Percentiles rank a stretch among this genome's conserved stretches.
Evolutionary conservation across 163 green algal species (phyloP).

Genomic region (Prototheca cutis): DNA sequence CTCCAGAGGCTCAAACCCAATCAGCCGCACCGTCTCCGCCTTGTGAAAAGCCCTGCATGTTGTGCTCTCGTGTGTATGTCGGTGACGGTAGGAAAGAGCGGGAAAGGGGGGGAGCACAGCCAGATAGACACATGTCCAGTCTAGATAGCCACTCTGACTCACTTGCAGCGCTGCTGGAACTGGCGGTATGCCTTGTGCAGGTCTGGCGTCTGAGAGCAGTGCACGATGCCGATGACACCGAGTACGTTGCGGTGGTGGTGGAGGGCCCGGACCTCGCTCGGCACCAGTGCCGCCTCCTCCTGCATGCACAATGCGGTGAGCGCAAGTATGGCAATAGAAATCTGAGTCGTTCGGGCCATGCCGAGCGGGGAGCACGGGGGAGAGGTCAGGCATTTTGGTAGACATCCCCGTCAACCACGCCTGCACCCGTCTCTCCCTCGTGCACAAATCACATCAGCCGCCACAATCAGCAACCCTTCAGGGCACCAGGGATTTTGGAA

Average conservation of each 20-base stretch:
- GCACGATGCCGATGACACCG: constrained; percentile 58
- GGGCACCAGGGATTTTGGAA: too few species aligned
- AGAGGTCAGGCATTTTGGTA: too few species aligned
- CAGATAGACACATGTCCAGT: too few species aligned
- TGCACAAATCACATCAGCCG: too few species aligned
- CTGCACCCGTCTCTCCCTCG: too few species aligned
- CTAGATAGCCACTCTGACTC: neutral
- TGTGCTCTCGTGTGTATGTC: neutral
- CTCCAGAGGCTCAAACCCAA: constrained; percentile 57
- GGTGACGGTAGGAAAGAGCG: neutral
- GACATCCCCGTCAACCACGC: neutral
- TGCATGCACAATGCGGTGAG: too few species aligned
- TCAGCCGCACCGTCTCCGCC: constrained; percentile 48
- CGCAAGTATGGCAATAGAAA: too few species aligned
- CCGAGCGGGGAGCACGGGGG: too few species aligned
- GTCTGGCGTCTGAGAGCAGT: constrained; percentile 38
- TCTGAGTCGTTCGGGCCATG: too few species aligned
- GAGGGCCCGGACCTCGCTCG: constrained; percentile 38
- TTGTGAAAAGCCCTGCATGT: constrained; percentile 40
- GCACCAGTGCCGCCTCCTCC: constrained; percentile 37
- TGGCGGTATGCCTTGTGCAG: constrained; percentile 32
- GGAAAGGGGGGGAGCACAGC: too few species aligned
- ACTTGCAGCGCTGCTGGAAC: constrained; percentile 49
- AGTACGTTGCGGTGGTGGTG: constrained; percentile 48
- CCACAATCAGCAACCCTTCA: too few species aligned